These are phyloP conservation scores for Crotalaria pallida DNA, from an alignment of 306 rosid genomes.

Conservation along the genomic window DNA sequence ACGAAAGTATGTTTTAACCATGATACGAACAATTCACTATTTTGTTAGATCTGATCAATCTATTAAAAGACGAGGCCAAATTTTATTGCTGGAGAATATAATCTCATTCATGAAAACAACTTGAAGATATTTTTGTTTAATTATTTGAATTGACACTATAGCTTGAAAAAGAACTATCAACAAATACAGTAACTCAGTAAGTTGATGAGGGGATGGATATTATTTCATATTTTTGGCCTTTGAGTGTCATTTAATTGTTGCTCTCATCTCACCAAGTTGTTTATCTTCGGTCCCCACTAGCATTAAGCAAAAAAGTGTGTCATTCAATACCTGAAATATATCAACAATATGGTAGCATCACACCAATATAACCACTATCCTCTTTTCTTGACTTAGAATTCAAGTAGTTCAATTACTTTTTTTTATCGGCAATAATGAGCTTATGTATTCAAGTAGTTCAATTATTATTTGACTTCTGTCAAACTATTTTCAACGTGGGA, in stretches of 20 bases:
- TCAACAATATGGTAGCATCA: not conserved
- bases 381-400: not conserved
- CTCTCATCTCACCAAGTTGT: conserved; percentile 14
- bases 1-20: not conserved
- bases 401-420: not conserved
- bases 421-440: too few relatives aligned
- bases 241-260: not conserved
- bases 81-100: not conserved
- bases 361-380: not conserved
- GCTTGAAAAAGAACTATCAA: conserved; percentile 1
- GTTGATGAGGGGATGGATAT: not conserved
- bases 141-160: not conserved
- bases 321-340: not conserved
- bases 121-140: not conserved
- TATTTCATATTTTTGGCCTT: not conserved
- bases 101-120: conserved; percentile 5
- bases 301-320: conserved; percentile 6
- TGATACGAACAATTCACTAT: not conserved
- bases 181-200: not conserved
- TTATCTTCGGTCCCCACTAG: not conserved
- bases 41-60: not conserved
- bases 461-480: conserved; percentile 23
- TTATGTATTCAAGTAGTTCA: not conserved
- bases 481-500: not conserved
- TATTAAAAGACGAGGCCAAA: not conserved